Percentiles rank a stretch among this genome's conserved stretches.
Evolutionary conservation across 2,329 filamentous ascomycete genomes (phyloP).

Genomic region (Aspergillus cejpii): DNA sequence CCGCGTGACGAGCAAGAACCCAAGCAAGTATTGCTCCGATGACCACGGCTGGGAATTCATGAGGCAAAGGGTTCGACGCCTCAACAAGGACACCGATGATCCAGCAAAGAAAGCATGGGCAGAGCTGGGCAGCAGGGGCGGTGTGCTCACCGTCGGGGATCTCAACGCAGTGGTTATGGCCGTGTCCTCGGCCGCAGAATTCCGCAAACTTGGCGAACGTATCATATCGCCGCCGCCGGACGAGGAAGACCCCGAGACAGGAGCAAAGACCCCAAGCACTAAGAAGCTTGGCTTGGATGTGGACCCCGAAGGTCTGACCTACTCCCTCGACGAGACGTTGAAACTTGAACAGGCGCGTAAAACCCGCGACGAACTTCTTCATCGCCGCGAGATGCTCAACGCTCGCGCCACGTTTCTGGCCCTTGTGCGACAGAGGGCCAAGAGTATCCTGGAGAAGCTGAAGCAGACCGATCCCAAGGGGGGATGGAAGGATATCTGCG

Average conservation of each 20-base stretch:
- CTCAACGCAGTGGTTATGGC: constrained; percentile 37
- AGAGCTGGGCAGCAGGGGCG: constrained; percentile 40
- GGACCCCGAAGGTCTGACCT: constrained; percentile 25
- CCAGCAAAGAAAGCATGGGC: constrained; percentile 20
- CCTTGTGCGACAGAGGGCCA: constrained; percentile 39
- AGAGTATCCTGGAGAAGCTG: constrained; percentile 39
- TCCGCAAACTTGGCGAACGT: constrained; percentile 37
- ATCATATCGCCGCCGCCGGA: constrained; percentile 31
- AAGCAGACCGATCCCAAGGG: constrained; percentile 42
- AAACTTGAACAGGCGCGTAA: constrained; percentile 36
- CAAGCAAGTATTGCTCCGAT: constrained; percentile 47
- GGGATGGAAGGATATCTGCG: constrained; percentile 45
- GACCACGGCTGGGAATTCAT: constrained; percentile 45
- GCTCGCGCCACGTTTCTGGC: constrained; percentile 40
- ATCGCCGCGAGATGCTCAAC: constrained; percentile 37
- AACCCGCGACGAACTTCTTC: constrained; percentile 29
- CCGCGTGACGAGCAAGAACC: constrained; percentile 33
- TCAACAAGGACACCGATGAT: constrained; percentile 21
- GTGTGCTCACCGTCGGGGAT: constrained; percentile 38
- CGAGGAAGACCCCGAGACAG: constrained; percentile 15
- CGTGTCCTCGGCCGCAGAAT: constrained; percentile 36
- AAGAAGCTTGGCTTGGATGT: constrained; percentile 29
- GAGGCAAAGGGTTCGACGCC: constrained; percentile 28
- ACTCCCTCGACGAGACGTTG: constrained; percentile 35
- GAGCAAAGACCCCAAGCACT: constrained; percentile 12